phyloP scores from a whole-genome alignment of 129 eudicot species.

The carrot (Daucus carota) region DNA sequence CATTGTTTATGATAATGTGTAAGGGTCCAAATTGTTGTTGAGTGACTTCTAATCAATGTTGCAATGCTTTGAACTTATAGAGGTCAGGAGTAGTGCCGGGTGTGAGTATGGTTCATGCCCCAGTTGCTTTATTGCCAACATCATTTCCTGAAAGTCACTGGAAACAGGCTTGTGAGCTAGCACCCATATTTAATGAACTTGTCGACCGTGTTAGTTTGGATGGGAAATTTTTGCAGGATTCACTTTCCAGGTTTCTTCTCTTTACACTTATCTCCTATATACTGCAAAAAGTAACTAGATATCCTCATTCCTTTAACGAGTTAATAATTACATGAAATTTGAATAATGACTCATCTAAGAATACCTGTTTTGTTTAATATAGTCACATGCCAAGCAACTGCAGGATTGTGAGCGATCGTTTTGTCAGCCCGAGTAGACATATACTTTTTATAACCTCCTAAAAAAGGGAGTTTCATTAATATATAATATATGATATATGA shows the following conservation, averaged over 20 bases:
- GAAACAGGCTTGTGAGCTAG: constrained; percentile 86
- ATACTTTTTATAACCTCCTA: neutral
- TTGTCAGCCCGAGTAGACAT: neutral
- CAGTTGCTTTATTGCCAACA: constrained; percentile 66
- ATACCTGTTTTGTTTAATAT: neutral
- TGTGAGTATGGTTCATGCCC: constrained; percentile 89
- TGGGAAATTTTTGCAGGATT: constrained; percentile 73
- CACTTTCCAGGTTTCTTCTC: constrained; percentile 64
- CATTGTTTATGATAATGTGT: too few relatives aligned
- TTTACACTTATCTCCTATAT: neutral
- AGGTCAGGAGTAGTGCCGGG: constrained; percentile 84
- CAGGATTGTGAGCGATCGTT: neutral
- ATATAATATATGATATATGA: too few relatives aligned
- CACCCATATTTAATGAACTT: constrained; percentile 87
- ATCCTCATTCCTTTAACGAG: neutral
- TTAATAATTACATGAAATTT: neutral
- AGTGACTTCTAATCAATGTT: neutral
- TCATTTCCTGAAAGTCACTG: constrained; percentile 68
- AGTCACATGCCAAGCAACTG: neutral
- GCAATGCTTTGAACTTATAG: constrained; percentile 34
- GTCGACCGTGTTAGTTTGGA: constrained; percentile 92
- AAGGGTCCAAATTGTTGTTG: neutral
- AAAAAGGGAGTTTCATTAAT: neutral
- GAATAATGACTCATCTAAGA: neutral
- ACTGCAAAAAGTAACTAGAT: neutral